Base-by-base conservation (phyloP, 1,139 yeast species). In the Hemisphaericaspora lyxosophila region DNA sequence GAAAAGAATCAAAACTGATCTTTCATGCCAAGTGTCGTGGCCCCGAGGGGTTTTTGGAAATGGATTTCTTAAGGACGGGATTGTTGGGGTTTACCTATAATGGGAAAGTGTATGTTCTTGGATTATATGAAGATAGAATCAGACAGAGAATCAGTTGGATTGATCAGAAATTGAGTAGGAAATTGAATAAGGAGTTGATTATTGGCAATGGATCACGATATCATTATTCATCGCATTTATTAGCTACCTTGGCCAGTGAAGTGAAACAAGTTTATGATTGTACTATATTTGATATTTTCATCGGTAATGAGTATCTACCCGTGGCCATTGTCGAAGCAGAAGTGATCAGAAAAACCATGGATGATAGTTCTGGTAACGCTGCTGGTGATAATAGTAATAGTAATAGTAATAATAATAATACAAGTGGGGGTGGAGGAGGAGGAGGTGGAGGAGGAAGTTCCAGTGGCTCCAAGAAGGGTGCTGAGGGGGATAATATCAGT, bases 21-120 rank as follows among this genome's bases (percentile, higher is more conserved):
- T 88, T 88, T 60, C 95, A 85, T 53, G 96, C 96, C 0, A 78
- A 78, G 44, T 85, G 95, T 52, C 68, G 78, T 25, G 90, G 83
- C 48, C 81, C 82, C 29, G 74, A 75, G 45, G 90, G 92, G 0
- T 62, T 71, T 2, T 57, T 85, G 14, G 88, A 84, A 45, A 70
- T 82, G 72, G 94, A 85, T 46, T 92, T 90, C 56, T 70, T 94
- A 38, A 73, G 98, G 50, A 92, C 98, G 0, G 97, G 97, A 2
- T 59, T 92, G 15, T 70, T 92, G 33, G 99, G 99, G 0, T 92
- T 92, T 57, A 77, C 88, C 1, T 84, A 75, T 50, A 80, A 85
- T 45, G 97, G 97, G 7, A 88, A 86, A 52, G 84, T 94, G 0
- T 92, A 84, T 54, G 85, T 92, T 2, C 65, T 92, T 30, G 97